These are phyloP conservation scores for Kluyveromyces nonfermentans DNA, from an alignment of 805 yeast species.

Conservation along the genomic window DNA sequence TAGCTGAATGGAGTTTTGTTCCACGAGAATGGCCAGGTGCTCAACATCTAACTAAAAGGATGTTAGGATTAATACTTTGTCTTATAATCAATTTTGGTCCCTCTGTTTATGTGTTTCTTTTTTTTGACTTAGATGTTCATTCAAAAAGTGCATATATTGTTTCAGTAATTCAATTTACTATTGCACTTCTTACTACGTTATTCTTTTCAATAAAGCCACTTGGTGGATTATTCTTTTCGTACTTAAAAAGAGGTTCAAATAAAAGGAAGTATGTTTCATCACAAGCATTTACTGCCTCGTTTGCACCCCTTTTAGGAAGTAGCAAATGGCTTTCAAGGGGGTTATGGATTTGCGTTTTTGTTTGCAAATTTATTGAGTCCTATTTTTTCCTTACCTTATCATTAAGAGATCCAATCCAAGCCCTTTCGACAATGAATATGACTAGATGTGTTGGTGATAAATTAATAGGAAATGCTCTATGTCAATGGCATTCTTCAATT, in stretches of 20 bases:
- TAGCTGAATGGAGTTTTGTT: conserved; percentile 51
- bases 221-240: conserved; percentile 41
- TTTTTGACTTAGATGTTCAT: conserved; percentile 23
- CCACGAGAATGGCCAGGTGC: conserved; percentile 72
- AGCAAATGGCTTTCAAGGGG: conserved; percentile 55
- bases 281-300: conserved; percentile 49
- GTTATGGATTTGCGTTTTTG: conserved; percentile 58
- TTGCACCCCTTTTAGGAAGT: conserved; percentile 43
- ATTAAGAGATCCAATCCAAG: conserved; percentile 63
- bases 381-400: conserved; percentile 70
- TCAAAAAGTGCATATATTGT: conserved; percentile 32
- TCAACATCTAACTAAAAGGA: conserved; percentile 43
- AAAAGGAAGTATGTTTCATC: conserved; percentile 42
- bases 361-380: conserved; percentile 64
- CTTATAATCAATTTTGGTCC: conserved; percentile 44
- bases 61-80: conserved; percentile 34
- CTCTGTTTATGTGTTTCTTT: conserved; percentile 39
- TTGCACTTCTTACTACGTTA: conserved; percentile 44
- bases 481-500: conserved; percentile 48
- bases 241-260: conserved; percentile 24
- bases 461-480: conserved; percentile 42
- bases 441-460: conserved; percentile 54
- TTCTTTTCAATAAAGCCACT: conserved; percentile 58
- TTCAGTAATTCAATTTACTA: conserved; percentile 44
- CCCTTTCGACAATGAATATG: conserved; percentile 46